Evolutionary conservation across 345 rosid species (phyloP), one percentile per base, ranked within the genome.

Genomic region (Eucalyptus virginea): DNA sequence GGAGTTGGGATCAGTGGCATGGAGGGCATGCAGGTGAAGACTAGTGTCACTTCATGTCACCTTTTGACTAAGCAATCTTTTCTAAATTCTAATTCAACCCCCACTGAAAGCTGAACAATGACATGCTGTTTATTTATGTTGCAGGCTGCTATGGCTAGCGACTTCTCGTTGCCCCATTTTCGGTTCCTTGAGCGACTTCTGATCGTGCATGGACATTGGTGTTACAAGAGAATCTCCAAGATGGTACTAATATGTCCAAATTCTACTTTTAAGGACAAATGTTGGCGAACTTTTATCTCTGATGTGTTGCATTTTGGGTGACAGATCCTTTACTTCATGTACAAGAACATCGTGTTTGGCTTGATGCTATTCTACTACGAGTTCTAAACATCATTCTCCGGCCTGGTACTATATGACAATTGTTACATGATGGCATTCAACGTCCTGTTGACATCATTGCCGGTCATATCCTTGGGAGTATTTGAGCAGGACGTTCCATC

Each of bases 101-200:
- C 1, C 88, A 87, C 26, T 18, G n/a, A 8, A 87, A 44, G 86
- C 42, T 26, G 40, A 49, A 44, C 47, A 3, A 30, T 23, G 52
- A 30, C 83, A 16, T 32, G 44, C 42, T 32, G 56, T 88, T 7
- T 48, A 5, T 67, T 30, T 48, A 50, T 45, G 48, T 87, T 88
- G 89, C 93, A 95, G 99, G 98, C 98, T 77, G 96, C 95, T 89
- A 96, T 95, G 97, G 97, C 98, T 21, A 96, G 97, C 88, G 94
- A 97, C 87, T 97, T 96, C 91, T 95, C 97, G 42, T 87, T 93
- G 86, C 94, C 98, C 5, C 98, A 97, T 88, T 97, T 97, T 86
- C 93, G 91, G 34, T 95, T 95, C 89, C 87, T 96, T 86, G 94
- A 97, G 89, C 90, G 95, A 87, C 89, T 96, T 69, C 94, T 95